phyloP scores from a whole-genome alignment of 306 rosid genomes.

The Psophocarpus tetragonolobus region DNA sequence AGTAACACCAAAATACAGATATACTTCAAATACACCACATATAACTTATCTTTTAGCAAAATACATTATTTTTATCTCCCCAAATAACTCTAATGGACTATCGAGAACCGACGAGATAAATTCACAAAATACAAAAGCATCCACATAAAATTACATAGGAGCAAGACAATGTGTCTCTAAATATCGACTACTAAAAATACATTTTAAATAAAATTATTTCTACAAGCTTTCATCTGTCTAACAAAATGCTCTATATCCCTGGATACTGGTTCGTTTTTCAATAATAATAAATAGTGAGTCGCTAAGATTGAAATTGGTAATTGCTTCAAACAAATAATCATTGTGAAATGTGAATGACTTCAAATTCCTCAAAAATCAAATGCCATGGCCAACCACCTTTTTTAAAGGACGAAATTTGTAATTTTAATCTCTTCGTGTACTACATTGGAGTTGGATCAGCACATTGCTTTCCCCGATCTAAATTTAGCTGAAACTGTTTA shows the following conservation, averaged over 20 bases:
- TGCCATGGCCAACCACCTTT: conserved; percentile 29
- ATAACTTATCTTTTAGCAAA: neutral
- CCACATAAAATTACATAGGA: neutral
- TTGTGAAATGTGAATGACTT: conserved; percentile 35
- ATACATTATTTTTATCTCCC: neutral
- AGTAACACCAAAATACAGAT: neutral
- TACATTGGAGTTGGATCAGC: conserved; percentile 33
- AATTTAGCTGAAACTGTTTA: conserved; percentile 44
- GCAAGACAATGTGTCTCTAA: conserved; percentile 9
- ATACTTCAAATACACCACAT: neutral
- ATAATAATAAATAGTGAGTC: neutral
- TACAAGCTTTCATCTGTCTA: conserved; percentile 18
- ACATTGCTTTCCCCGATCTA: conserved; percentile 26
- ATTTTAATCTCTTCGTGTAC: conserved; percentile 44
- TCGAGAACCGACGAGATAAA: neutral
- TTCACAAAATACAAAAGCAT: conserved; percentile 17
- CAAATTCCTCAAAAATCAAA: conserved; percentile 35
- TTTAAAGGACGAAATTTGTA: conserved; percentile 27
- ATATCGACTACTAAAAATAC: conserved; percentile 17
- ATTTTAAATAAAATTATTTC: conserved; percentile 9
- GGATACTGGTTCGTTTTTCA: conserved; percentile 13
- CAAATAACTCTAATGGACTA: neutral
- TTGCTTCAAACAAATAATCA: conserved; percentile 35
- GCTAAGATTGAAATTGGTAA: conserved; percentile 24
- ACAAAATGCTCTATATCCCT: neutral